Conservation (phyloP, 805 yeast species). For the Candida koratica region DNA sequence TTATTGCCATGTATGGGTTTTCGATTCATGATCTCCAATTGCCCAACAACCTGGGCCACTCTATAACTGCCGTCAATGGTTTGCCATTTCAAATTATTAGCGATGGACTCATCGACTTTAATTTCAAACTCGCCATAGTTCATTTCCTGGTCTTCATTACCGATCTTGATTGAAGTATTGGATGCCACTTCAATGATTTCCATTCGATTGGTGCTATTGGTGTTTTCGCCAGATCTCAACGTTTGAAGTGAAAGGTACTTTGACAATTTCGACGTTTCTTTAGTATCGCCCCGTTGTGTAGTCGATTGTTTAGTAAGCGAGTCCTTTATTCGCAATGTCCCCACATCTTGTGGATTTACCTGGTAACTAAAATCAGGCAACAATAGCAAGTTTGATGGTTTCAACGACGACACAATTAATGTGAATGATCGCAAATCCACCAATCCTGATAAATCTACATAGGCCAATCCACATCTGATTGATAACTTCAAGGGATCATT, state of each 20-base stretch:
- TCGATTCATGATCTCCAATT: slow-evolving; percentile 38
- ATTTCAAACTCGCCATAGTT: slow-evolving; percentile 50
- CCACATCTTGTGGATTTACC: slow-evolving; percentile 22
- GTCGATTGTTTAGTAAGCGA: slow-evolving; percentile 30
- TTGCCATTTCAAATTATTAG: slow-evolving; percentile 74
- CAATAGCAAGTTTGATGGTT: slow-evolving; percentile 69
- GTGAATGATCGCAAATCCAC: slow-evolving; percentile 80
- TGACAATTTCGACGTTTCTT: slow-evolving; percentile 20
- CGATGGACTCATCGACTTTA: slow-evolving; percentile 61
- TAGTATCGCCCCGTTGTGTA: slow-evolving; percentile 22
- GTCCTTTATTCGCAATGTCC: slow-evolving; percentile 23
- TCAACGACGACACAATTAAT: slow-evolving; percentile 71
- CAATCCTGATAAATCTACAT: slow-evolving; percentile 76
- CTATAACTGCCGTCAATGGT: slow-evolving; percentile 73
- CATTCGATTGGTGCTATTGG: slow-evolving; percentile 21
- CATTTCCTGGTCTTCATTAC: slow-evolving; percentile 42
- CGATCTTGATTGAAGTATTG: slow-evolving; percentile 46
- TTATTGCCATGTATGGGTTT: slow-evolving; percentile 10
- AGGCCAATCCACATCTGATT: slow-evolving; percentile 70
- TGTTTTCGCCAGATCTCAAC: slow-evolving; percentile 25
- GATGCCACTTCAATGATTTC: slow-evolving; percentile 26
- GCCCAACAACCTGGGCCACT: slow-evolving; percentile 79
- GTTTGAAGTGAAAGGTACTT: slow-evolving; percentile 29
- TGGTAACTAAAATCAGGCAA: slow-evolving; percentile 41
- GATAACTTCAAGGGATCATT: slow-evolving; percentile 16